These are phyloP conservation scores for Wallacemonas collosoma DNA, from an alignment of 208 protist genomes.

Conservation along the genomic window DNA sequence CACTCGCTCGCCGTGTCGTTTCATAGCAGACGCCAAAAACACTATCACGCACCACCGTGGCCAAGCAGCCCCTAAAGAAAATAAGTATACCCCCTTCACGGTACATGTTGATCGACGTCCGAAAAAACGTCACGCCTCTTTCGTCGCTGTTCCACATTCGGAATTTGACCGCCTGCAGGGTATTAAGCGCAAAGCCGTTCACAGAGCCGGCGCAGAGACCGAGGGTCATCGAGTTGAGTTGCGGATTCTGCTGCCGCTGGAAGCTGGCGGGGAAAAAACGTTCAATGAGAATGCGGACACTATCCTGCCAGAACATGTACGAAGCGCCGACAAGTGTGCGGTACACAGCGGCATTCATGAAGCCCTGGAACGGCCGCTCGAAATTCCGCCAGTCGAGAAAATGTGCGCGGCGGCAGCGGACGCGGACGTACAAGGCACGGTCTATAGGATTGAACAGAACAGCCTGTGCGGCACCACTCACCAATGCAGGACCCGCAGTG, in stretches of 20 bases:
- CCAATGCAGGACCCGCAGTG: slow-evolving; percentile 66
- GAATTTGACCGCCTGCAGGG: slow-evolving; percentile 89
- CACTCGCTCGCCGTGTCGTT: slow-evolving; percentile 39
- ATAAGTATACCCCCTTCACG: slow-evolving; percentile 68
- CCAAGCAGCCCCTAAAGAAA: slow-evolving; percentile 84
- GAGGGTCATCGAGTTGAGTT: slow-evolving; percentile 74
- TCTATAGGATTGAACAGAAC: slow-evolving; percentile 91
- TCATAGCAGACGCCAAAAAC: slow-evolving; percentile 91
- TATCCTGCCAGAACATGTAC: slow-evolving; percentile 93
- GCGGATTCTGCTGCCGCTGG: slow-evolving; percentile 54
- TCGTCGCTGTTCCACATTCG: slow-evolving; percentile 86
- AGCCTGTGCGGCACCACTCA: slow-evolving; percentile 81
- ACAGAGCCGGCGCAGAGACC: slow-evolving; percentile 75
- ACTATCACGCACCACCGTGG: slow-evolving; percentile 81
- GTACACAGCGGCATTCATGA: slow-evolving; percentile 89
- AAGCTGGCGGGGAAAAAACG: slow-evolving; percentile 39
- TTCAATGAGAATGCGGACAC: slow-evolving; percentile 66
- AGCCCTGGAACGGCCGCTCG: slow-evolving; percentile 90
- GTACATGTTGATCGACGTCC: slow-evolving; percentile 63
- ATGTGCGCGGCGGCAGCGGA: slow-evolving; percentile 62
- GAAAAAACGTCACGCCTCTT: slow-evolving; percentile 57
- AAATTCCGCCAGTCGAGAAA: slow-evolving; percentile 89
- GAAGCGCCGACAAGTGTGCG: slow-evolving; percentile 83
- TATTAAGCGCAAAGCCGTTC: slow-evolving; percentile 84
- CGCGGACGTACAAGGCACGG: slow-evolving; percentile 88